These are phyloP conservation scores for Boeremia lycopersici DNA, from an alignment of 2,329 filamentous ascomycete genomes.

Conservation along the genomic window DNA sequence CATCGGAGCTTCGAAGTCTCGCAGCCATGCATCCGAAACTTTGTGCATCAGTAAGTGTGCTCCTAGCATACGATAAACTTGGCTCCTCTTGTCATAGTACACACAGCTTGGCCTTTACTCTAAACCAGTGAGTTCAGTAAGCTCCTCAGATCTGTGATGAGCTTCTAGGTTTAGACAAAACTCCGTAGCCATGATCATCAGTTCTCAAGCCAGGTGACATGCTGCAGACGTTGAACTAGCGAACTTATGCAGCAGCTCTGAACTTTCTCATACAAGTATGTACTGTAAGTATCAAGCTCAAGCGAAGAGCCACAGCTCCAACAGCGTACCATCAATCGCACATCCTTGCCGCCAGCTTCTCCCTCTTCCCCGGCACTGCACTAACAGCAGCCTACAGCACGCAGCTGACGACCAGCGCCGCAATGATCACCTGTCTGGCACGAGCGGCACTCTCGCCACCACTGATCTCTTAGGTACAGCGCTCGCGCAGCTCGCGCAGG, in stretches of 20 bases:
- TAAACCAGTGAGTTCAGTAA: background rate
- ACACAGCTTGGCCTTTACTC: background rate
- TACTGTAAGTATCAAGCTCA: background rate
- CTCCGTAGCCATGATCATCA: background rate
- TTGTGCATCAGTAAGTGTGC: constrained; percentile 1
- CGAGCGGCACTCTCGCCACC: constrained; percentile 2
- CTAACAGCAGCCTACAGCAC: background rate
- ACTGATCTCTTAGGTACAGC: background rate
- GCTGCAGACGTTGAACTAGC: background rate
- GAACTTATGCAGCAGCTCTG: background rate
- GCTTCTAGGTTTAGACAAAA: background rate
- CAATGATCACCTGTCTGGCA: background rate
- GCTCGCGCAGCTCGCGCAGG: background rate
- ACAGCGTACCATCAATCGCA: background rate
- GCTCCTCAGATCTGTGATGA: background rate
- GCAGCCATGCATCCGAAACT: background rate
- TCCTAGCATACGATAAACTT: background rate
- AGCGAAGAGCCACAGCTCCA: background rate
- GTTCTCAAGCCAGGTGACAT: background rate
- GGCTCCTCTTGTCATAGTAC: background rate
- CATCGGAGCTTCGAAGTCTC: background rate
- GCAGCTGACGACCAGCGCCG: background rate
- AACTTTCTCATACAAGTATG: background rate
- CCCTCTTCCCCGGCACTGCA: background rate
- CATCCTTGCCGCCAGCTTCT: background rate